Evolutionary conservation across 2,329 filamentous ascomycete genomes (phyloP).

Genomic region (Sclerotinia trifoliorum): DNA sequence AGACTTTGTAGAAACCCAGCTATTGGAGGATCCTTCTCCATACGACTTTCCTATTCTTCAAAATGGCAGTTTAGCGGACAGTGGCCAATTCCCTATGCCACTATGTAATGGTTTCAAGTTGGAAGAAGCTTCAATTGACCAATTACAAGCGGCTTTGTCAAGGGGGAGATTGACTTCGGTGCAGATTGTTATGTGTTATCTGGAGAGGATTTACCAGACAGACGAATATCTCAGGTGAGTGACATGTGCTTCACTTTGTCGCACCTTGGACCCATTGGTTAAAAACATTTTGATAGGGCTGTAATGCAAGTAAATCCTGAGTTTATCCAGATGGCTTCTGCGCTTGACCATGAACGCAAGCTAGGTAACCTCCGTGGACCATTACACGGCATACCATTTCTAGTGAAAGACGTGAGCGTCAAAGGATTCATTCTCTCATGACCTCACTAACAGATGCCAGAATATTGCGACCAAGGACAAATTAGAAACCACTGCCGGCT

Average conservation of each 20-base stretch:
- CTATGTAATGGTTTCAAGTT: slow-evolving; percentile 58
- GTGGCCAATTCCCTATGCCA: slow-evolving; percentile 58
- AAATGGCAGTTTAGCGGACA: slow-evolving; percentile 35
- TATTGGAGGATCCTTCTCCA: slow-evolving; percentile 38
- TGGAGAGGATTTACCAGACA: slow-evolving; percentile 59
- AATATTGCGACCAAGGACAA: slow-evolving; percentile 67
- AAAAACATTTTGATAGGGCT: slow-evolving; percentile 43
- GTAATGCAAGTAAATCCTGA: slow-evolving; percentile 70
- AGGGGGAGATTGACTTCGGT: slow-evolving; percentile 56
- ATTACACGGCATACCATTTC: slow-evolving; percentile 73
- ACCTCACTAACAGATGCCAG: neutral
- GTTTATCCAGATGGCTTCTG: slow-evolving; percentile 57
- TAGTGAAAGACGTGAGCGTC: slow-evolving; percentile 60
- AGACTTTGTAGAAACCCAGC: slow-evolving; percentile 38
- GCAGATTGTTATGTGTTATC: slow-evolving; percentile 61
- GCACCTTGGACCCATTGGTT: neutral
- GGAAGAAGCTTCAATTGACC: slow-evolving; percentile 68
- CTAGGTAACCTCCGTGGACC: slow-evolving; percentile 58
- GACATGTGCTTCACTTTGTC: neutral
- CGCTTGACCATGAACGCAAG: slow-evolving; percentile 59
- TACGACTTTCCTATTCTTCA: slow-evolving; percentile 44
- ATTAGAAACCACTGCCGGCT: slow-evolving; percentile 73
- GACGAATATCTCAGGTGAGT: slow-evolving; percentile 61
- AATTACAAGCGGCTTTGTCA: slow-evolving; percentile 59
- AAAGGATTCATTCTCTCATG: neutral